A percentile compares a stretch with the other conserved stretches of the same genome.
phyloP scores from a whole-genome alignment of 1,139 yeast genomes.

The Kodamaea suecica region DNA sequence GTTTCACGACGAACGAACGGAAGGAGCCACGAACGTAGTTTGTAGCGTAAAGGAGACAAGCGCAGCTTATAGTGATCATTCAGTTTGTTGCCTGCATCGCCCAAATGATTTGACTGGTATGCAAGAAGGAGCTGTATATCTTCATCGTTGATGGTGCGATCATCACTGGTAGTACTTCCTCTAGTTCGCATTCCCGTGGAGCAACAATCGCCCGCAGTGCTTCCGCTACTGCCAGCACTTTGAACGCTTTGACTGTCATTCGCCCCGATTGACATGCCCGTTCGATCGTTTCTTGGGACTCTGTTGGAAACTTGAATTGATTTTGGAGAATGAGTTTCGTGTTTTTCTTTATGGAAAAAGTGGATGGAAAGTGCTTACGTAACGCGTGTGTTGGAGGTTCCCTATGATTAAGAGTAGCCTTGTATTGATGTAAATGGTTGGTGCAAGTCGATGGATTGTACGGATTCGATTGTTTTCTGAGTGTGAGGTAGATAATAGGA shows the following conservation, averaged over 20 bases:
- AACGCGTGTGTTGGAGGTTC: neutral
- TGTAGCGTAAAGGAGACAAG: slow-evolving; percentile 59
- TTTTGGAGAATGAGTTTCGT: neutral
- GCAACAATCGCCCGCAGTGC: neutral
- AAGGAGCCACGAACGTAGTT: slow-evolving; percentile 51
- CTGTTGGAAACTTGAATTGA: neutral
- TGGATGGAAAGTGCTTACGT: neutral
- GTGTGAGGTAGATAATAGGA: no score
- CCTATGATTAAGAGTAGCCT: no score
- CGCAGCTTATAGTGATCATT: slow-evolving; percentile 60
- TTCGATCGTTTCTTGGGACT: neutral
- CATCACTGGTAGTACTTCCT: slow-evolving; percentile 1
- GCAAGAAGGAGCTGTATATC: slow-evolving; percentile 16
- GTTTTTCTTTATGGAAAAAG: neutral
- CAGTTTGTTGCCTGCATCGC: slow-evolving; percentile 74
- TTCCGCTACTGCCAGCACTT: slow-evolving; percentile 3
- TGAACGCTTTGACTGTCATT: slow-evolving; percentile 1
- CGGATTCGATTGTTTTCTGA: no score
- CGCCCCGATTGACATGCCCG: slow-evolving; percentile 2
- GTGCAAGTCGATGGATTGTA: no score
- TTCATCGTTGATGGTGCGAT: slow-evolving; percentile 13
- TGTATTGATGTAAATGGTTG: no score
- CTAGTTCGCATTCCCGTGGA: slow-evolving; percentile 1
- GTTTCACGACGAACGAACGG: slow-evolving; percentile 70
- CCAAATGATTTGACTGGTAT: slow-evolving; percentile 14